These are phyloP conservation scores for Aspergillus tanneri DNA, from an alignment of 2,329 filamentous ascomycete species.

Conservation along the genomic window DNA sequence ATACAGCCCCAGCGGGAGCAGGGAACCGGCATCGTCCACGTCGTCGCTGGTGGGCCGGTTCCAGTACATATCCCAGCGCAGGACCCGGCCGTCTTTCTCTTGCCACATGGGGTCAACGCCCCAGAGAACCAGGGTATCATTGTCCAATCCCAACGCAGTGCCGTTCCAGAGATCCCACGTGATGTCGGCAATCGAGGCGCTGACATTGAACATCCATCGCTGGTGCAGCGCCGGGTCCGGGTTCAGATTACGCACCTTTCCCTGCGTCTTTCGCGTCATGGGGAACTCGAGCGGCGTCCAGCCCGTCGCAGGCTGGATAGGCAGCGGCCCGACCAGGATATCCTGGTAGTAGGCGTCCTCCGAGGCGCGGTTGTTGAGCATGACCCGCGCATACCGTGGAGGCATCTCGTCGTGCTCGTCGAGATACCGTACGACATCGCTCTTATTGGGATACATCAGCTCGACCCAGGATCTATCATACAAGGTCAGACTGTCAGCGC, in stretches of 20 bases:
- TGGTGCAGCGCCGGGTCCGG: conserved; percentile 10
- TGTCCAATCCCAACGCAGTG: conserved; percentile 14
- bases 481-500: conserved; percentile 27
- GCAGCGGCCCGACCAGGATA: conserved; percentile 13
- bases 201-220: conserved; percentile 14
- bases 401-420: conserved; percentile 2
- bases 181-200: conserved; percentile 14
- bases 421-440: conserved; percentile 8
- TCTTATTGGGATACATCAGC: conserved; percentile 14
- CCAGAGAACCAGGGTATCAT: conserved; percentile 15
- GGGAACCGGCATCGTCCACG: conserved; percentile 6
- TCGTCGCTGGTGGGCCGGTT: conserved; percentile 11
- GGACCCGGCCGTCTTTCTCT: conserved; percentile 11
- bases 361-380: conserved; percentile 12
- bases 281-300: conserved; percentile 13
- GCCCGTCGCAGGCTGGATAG: conserved; percentile 1
- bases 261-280: conserved; percentile 13
- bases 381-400: conserved; percentile 12
- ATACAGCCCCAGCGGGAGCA: conserved; percentile 14
- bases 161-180: conserved; percentile 15
- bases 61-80: conserved; percentile 18
- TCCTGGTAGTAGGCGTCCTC: conserved; percentile 12
- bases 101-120: conserved; percentile 17
- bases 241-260: conserved; percentile 15
- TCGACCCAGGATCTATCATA: conserved; percentile 12